These are phyloP conservation scores for Saccharomycopsis sp. DNA, from an alignment of 805 yeast genomes.

Conservation along the genomic window DNA sequence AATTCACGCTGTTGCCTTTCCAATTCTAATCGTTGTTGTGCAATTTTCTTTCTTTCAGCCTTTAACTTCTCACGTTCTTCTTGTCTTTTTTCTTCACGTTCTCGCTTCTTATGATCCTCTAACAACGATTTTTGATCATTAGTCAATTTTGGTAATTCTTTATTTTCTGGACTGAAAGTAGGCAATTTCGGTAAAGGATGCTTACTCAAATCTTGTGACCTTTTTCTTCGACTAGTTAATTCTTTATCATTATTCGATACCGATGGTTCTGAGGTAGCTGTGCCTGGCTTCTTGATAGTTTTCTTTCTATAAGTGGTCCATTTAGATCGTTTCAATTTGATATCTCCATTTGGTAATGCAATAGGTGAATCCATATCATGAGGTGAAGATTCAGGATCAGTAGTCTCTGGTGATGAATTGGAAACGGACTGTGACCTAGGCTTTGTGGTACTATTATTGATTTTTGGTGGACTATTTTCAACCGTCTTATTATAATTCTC, in stretches of 20 bases:
- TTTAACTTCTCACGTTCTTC: conserved; percentile 5
- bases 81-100: conserved; percentile 4
- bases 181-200: conserved; percentile 20
- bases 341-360: conserved; percentile 25
- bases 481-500: not conserved
- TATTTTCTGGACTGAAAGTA: not conserved
- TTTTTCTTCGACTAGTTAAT: conserved; percentile 13
- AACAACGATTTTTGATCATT: conserved; percentile 2
- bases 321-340: conserved; percentile 38
- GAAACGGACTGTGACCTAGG: conserved; percentile 10
- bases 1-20: conserved; percentile 17
- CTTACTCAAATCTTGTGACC: conserved; percentile 18
- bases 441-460: conserved; percentile 3
- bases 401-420: conserved; percentile 10
- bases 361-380: conserved; percentile 15
- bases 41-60: conserved; percentile 13
- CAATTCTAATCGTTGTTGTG: conserved; percentile 15
- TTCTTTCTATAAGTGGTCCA: conserved; percentile 45
- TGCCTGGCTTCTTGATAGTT: conserved; percentile 22
- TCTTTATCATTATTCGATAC: not conserved
- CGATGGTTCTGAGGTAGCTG: not conserved
- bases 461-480: not conserved
- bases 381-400: conserved; percentile 5
- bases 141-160: not conserved
- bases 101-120: conserved; percentile 7